Conservation (phyloP, 805 yeast species). For the Nakazawaea wyomingensis region DNA sequence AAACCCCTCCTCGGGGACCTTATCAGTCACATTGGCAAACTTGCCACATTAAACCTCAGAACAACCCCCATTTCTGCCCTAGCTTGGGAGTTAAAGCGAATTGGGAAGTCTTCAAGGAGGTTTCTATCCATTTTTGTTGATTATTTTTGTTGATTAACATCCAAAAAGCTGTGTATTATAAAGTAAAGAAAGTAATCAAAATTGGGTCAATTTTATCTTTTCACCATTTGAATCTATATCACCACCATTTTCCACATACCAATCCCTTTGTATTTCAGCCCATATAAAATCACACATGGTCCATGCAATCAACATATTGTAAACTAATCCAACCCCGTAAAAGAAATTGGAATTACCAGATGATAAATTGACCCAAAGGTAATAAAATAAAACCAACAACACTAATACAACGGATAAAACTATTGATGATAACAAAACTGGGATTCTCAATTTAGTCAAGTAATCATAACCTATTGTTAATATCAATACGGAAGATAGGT, state of each 20-base stretch:
- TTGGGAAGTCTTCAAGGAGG: too few relatives aligned
- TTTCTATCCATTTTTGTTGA: too few relatives aligned
- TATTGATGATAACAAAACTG: constrained; percentile 23
- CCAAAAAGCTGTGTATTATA: too few relatives aligned
- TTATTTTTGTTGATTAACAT: too few relatives aligned
- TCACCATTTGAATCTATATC: constrained; percentile 30
- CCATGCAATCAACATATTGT: constrained; percentile 50
- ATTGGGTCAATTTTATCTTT: constrained; percentile 44
- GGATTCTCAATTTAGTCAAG: constrained; percentile 23
- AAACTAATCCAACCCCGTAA: constrained; percentile 85
- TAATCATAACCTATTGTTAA: constrained; percentile 25
- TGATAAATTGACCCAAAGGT: constrained; percentile 90
- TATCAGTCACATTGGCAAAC: too few relatives aligned
- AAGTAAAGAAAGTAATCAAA: too few relatives aligned
- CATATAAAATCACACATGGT: constrained; percentile 58
- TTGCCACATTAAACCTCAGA: too few relatives aligned
- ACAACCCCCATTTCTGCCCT: too few relatives aligned
- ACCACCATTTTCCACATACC: constrained; percentile 36
- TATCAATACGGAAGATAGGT: constrained; percentile 27
- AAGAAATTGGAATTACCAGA: constrained; percentile 96
- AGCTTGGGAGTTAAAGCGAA: too few relatives aligned
- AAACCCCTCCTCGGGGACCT: too few relatives aligned
- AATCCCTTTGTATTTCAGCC: constrained; percentile 71
- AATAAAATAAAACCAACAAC: constrained; percentile 84
- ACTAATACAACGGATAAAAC: constrained; percentile 34